Base-by-base conservation (phyloP, 169 alveolate species). In the Plasmodium gaboni region DNA sequence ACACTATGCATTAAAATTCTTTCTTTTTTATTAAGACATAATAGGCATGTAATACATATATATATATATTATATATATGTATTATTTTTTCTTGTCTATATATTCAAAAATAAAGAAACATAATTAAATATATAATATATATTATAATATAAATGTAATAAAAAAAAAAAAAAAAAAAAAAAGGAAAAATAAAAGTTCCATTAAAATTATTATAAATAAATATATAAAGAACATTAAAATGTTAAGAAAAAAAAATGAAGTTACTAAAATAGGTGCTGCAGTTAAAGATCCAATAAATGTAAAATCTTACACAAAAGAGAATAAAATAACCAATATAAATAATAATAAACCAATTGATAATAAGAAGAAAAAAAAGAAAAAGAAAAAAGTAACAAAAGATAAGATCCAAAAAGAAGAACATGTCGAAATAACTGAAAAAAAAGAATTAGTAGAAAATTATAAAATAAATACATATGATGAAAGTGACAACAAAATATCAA, bases 401-500 rank as follows among this genome's bases (percentile, higher is more conserved):
- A 92, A 92, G 17, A 89, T 91, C 57, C 88, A 86, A 48, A 94
- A 93, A 61, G 93, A 93, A 83, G 93, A 88, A 38, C 93, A 94
- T 28, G 86, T 91, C 13, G 86, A 94, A 44, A 61, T 91, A 32
- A 92, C 72, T 46, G 85, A 80, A 38, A 93, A 93, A 59, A 59
- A 91, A 22, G 89, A 91, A 38, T 70, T 93, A 48, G 74, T 93
- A 46, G 93, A 91, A 78, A 92, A 73, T 53, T 32, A 87, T n/a
- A 85, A 74, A 63, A 78, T 93, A 57, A 92, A 91, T 74, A 91
- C 76, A 7, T 88, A 76, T 60, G 85, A 92, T 15, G 94, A 59
- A 57, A 91, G 38, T 87, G 94, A 42, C 65, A 57, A 71, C 68
- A 87, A 48, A 72, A 13, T 92, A 48, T 22, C 46, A 59, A 50